Evolutionary conservation across 495 filamentous ascomycete species (phyloP).

Genomic region (Annulohypoxylon nitens): DNA sequence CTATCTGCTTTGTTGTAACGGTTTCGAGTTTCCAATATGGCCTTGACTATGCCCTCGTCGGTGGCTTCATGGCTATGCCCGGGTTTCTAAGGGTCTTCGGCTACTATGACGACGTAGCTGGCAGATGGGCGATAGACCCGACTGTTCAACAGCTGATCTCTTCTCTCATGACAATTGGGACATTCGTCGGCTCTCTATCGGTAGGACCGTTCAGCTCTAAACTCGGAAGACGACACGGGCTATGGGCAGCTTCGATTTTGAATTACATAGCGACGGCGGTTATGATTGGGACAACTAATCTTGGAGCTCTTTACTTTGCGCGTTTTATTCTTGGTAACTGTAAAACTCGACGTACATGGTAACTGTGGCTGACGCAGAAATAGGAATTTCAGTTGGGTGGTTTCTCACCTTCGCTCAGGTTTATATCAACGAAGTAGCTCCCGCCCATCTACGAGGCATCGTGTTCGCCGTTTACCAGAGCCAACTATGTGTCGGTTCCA

Average conservation of each 20-base stretch:
- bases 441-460: slow-evolving; percentile 61
- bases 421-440: slow-evolving; percentile 62
- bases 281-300: slow-evolving; percentile 63
- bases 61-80: slow-evolving; percentile 59
- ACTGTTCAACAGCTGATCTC: slow-evolving; percentile 65
- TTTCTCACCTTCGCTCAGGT: slow-evolving; percentile 67
- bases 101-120: slow-evolving; percentile 50
- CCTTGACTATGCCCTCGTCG: slow-evolving; percentile 54
- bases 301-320: slow-evolving; percentile 62
- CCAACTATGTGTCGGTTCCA: slow-evolving; percentile 60
- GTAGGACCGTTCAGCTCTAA: slow-evolving; percentile 61
- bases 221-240: slow-evolving; percentile 57
- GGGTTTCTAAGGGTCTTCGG: slow-evolving; percentile 62
- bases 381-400: slow-evolving; percentile 63
- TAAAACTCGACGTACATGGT: background rate
- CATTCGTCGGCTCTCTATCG: slow-evolving; percentile 62
- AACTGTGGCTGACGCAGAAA: slow-evolving; percentile 3
- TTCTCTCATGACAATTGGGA: slow-evolving; percentile 66
- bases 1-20: slow-evolving; percentile 54
- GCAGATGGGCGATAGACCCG: slow-evolving; percentile 53
- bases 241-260: slow-evolving; percentile 59
- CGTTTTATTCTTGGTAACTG: slow-evolving; percentile 60
- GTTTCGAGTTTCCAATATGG: slow-evolving; percentile 58
- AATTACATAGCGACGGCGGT: slow-evolving; percentile 59
- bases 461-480: slow-evolving; percentile 55